These are phyloP conservation scores for Filobasidium wieringae DNA, from an alignment of 768 basidiomycete species.

Conservation along the genomic window DNA sequence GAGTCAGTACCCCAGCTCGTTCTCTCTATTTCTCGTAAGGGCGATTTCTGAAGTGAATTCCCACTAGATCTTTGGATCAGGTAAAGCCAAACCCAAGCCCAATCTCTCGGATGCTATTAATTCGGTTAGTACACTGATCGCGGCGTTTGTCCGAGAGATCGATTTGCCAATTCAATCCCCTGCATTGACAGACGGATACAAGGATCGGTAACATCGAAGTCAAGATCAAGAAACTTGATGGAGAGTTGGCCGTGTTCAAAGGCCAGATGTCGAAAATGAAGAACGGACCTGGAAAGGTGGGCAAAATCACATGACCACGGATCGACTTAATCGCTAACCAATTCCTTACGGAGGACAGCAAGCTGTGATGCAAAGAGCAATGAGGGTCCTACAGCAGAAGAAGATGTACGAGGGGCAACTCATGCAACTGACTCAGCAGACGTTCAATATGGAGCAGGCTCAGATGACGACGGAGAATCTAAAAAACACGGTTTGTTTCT, in stretches of 20 bases:
- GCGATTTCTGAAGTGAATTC: too few species aligned
- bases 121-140: constrained; percentile 41
- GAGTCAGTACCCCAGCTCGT: constrained; percentile 19
- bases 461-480: constrained; percentile 93
- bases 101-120: constrained; percentile 83
- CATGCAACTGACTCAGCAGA: constrained; percentile 79
- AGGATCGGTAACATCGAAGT: constrained; percentile 83
- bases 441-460: constrained; percentile 97
- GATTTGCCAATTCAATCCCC: background rate
- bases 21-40: too few species aligned
- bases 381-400: constrained; percentile 87
- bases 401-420: constrained; percentile 80
- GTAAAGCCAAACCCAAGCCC: constrained; percentile 61
- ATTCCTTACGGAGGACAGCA: constrained; percentile 43
- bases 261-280: constrained; percentile 91
- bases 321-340: background rate
- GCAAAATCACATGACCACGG: constrained; percentile 8
- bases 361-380: constrained; percentile 87
- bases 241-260: constrained; percentile 79
- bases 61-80: constrained; percentile 38
- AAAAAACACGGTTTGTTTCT: constrained; percentile 57
- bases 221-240: constrained; percentile 92
- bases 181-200: constrained; percentile 58
- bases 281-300: constrained; percentile 87
- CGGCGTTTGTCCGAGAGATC: constrained; percentile 42